These are phyloP conservation scores for Glycine soja DNA, from an alignment of 306 rosid species.

Conservation along the genomic window DNA sequence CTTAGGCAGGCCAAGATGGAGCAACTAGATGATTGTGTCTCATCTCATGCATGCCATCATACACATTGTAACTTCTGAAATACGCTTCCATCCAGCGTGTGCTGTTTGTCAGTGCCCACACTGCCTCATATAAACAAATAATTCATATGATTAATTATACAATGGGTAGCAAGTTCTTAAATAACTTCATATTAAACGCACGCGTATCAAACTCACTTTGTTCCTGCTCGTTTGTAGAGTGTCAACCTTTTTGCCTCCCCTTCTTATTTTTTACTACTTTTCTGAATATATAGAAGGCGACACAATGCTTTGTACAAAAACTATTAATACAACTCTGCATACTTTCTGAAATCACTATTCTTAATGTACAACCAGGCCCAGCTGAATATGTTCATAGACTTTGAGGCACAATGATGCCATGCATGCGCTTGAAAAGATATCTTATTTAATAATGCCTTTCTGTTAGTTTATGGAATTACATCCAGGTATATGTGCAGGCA, in stretches of 20 bases:
- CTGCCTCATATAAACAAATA: background rate
- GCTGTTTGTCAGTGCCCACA: slow-evolving; percentile 43
- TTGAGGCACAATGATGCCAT: slow-evolving; percentile 39
- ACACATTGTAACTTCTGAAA: slow-evolving; percentile 46
- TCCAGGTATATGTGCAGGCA: background rate
- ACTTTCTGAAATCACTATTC: slow-evolving; percentile 14
- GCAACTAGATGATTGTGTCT: slow-evolving; percentile 60
- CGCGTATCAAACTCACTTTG: slow-evolving; percentile 6
- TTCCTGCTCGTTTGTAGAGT: background rate
- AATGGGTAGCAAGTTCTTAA: too few relatives aligned
- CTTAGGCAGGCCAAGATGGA: slow-evolving; percentile 41
- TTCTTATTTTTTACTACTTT: slow-evolving; percentile 20
- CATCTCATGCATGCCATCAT: slow-evolving; percentile 55
- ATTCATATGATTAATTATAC: too few relatives aligned
- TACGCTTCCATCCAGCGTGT: slow-evolving; percentile 46
- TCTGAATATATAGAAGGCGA: background rate
- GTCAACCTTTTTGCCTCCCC: slow-evolving; percentile 18
- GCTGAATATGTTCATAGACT: slow-evolving; percentile 26
- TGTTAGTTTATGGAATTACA: slow-evolving; percentile 1
- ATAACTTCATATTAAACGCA: background rate
- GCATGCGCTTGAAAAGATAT: background rate
- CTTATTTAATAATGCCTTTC: background rate
- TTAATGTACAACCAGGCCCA: background rate
- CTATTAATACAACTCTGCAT: slow-evolving; percentile 12
- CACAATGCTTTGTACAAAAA: slow-evolving; percentile 7